These are phyloP conservation scores for Odonthalia washingtoniensis DNA, from an alignment of 31 red algal genomes.

Conservation along the genomic window DNA sequence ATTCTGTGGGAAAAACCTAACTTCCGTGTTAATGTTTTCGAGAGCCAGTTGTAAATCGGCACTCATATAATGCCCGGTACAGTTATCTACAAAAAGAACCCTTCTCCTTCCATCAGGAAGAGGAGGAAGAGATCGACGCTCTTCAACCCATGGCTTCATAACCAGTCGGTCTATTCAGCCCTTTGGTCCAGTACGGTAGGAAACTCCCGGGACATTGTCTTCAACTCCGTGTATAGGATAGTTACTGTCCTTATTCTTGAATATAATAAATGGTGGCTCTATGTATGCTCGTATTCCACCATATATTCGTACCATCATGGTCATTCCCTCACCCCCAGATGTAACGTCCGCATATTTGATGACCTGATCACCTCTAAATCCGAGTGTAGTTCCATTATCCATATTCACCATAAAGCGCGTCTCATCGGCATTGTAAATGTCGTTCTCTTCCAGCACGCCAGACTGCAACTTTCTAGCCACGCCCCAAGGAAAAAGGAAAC, in stretches of 20 bases:
- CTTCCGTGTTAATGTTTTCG: constrained; percentile 2
- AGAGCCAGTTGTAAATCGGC: not conserved
- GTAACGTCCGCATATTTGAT: constrained; percentile 3
- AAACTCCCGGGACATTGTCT: constrained; percentile 11
- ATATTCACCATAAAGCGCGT: constrained; percentile 23
- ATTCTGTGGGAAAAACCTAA: constrained; percentile 36
- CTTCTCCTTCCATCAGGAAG: not conserved
- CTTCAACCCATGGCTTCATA: not conserved
- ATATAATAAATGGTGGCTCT: constrained; percentile 18
- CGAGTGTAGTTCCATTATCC: no score
- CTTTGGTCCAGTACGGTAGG: constrained; percentile 30
- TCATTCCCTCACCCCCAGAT: constrained; percentile 22
- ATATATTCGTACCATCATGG: constrained; percentile 41
- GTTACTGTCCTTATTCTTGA: constrained; percentile 22
- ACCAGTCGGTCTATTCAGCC: constrained; percentile 37
- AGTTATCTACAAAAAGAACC: constrained; percentile 45
- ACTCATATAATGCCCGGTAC: constrained; percentile 3
- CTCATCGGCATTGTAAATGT: constrained; percentile 36
- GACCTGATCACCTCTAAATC: not conserved
- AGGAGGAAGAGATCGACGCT: not conserved
- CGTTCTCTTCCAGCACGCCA: not conserved
- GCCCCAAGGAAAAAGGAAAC: no score
- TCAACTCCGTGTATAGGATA: constrained; percentile 33
- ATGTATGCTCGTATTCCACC: not conserved
- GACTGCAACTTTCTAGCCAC: constrained; percentile 20